These are phyloP conservation scores for Termitomyces sp. DNA, from an alignment of 1,284 basidiomycete species.

Conservation along the genomic window DNA sequence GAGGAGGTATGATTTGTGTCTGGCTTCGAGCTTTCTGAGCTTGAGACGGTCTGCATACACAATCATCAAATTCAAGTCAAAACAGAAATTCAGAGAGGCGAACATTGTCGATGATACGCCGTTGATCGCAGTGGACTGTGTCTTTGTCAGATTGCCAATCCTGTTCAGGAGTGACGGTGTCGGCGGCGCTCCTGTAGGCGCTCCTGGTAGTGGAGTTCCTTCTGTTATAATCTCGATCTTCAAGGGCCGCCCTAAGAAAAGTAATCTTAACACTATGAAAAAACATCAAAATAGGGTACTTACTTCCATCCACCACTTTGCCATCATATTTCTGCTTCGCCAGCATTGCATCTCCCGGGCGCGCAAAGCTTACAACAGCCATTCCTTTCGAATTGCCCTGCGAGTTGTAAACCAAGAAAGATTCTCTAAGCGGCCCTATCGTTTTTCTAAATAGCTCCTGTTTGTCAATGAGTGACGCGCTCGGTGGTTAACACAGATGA, in stretches of 20 bases:
- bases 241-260: conserved; percentile 51
- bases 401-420: conserved; percentile 66
- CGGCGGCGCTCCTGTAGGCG: conserved; percentile 17
- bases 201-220: conserved; percentile 19
- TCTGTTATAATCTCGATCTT: conserved; percentile 65
- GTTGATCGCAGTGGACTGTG: conserved; percentile 1
- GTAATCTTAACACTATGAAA: neutral
- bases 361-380: conserved; percentile 64
- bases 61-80: neutral
- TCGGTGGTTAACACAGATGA: neutral
- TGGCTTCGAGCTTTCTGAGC: conserved; percentile 15
- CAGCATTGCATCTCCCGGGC: conserved; percentile 52
- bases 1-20: conserved; percentile 18
- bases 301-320: conserved; percentile 71
- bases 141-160: conserved; percentile 17
- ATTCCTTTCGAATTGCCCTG: conserved; percentile 70
- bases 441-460: conserved; percentile 73
- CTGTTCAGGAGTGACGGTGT: conserved; percentile 29
- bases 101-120: conserved; percentile 8
- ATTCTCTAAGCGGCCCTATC: conserved; percentile 64
- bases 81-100: neutral
- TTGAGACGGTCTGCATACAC: conserved; percentile 6
- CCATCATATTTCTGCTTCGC: conserved; percentile 66
- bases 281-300: conserved; percentile 27
- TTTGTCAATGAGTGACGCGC: neutral